Conservation (phyloP, 1,139 yeast genomes). For the Magnusiomyces starmeri region DNA sequence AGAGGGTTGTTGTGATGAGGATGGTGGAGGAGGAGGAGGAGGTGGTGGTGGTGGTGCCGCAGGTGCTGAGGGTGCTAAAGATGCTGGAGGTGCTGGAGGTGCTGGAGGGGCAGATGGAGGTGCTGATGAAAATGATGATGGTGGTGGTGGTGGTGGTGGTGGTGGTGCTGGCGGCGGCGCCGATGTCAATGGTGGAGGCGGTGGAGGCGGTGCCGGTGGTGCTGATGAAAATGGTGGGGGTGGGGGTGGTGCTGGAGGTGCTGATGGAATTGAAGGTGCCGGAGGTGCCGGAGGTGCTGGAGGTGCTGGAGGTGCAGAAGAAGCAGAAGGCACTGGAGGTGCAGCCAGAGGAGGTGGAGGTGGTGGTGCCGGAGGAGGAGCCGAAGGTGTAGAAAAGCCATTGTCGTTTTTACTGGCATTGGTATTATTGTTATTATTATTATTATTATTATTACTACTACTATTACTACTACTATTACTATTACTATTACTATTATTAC, state of each 20-base stretch:
- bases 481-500: no score
- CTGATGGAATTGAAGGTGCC: constrained; percentile 21
- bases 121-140: constrained; percentile 23
- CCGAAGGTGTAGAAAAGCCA: constrained; percentile 3
- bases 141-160: constrained; percentile 20
- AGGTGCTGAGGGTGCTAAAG: constrained; percentile 16
- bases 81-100: constrained; percentile 23
- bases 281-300: constrained; percentile 19
- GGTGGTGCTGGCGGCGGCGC: constrained; percentile 24
- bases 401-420: no score
- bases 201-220: constrained; percentile 25
- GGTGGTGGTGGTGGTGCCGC: constrained; percentile 11
- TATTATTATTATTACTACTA: no score
- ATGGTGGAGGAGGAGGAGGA: constrained; percentile 16
- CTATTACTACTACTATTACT: no score
- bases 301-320: constrained; percentile 34
- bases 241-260: constrained; percentile 26
- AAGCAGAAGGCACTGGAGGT: constrained; percentile 20
- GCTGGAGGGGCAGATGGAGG: constrained; percentile 26
- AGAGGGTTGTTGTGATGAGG: constrained; percentile 11
- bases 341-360: constrained; percentile 20
- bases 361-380: constrained; percentile 11
- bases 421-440: no score
- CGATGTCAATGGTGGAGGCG: constrained; percentile 31
- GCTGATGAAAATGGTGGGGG: constrained; percentile 26